Evolutionary conservation across 352 stramenopile species (phyloP).

Genomic region (Pythium apleroticum): DNA sequence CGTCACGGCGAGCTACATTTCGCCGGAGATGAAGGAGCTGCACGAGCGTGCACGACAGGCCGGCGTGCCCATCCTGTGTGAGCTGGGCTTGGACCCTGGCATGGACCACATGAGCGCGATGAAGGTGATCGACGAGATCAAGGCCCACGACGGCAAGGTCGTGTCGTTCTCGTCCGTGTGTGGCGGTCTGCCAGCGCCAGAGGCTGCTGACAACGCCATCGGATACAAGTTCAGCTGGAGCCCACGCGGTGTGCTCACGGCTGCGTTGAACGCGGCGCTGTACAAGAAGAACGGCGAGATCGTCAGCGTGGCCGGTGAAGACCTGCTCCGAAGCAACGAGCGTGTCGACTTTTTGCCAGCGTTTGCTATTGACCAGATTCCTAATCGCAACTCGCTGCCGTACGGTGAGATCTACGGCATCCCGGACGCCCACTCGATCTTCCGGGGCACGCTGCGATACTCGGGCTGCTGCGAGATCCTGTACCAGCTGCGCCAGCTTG

Average conservation of each 20-base stretch:
- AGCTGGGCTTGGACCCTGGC: slow-evolving; percentile 95
- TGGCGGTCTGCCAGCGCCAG: slow-evolving; percentile 92
- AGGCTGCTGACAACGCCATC: slow-evolving; percentile 94
- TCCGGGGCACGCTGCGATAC: slow-evolving; percentile 94
- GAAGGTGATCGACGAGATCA: slow-evolving; percentile 96
- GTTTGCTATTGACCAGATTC: slow-evolving; percentile 94
- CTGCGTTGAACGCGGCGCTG: slow-evolving; percentile 88
- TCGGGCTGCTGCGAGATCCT: slow-evolving; percentile 91
- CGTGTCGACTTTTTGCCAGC: slow-evolving; percentile 87
- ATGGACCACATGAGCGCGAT: slow-evolving; percentile 98
- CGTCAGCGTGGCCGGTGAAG: slow-evolving; percentile 81
- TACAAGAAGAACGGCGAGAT: slow-evolving; percentile 87
- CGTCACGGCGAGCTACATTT: slow-evolving; percentile 96
- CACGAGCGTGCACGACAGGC: slow-evolving; percentile 66
- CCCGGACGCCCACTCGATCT: slow-evolving; percentile 88
- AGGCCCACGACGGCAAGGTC: slow-evolving; percentile 86
- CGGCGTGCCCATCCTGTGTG: slow-evolving; percentile 93
- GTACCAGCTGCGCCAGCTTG: slow-evolving; percentile 89
- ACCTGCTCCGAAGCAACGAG: slow-evolving; percentile 87
- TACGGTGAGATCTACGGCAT: slow-evolving; percentile 96
- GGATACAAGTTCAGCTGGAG: slow-evolving; percentile 98
- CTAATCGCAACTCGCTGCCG: slow-evolving; percentile 93
- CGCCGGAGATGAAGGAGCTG: slow-evolving; percentile 89
- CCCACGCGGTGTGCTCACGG: slow-evolving; percentile 92
- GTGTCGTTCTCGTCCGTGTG: slow-evolving; percentile 94